Conservation (phyloP, 257 asterid species). For the Thymus quinquecostatus region DNA sequence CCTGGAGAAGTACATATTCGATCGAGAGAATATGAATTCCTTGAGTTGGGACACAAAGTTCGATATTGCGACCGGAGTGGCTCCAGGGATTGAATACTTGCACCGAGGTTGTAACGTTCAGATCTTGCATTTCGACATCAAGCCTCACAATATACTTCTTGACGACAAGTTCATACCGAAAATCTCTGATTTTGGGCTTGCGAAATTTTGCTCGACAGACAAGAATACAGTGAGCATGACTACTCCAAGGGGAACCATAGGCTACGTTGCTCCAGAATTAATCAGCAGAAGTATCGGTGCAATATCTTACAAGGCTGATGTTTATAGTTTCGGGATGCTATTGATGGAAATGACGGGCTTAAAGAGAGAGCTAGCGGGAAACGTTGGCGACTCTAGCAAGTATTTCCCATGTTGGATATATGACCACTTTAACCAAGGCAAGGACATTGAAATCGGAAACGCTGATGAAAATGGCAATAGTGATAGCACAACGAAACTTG, state of each 20-base stretch:
- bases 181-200: conserved; percentile 36
- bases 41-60: conserved; percentile 30
- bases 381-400: neutral
- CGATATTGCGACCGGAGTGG: conserved; percentile 36
- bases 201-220: conserved; percentile 22
- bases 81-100: conserved; percentile 37
- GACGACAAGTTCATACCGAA: conserved; percentile 32
- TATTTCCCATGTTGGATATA: conserved; percentile 32
- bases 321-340: conserved; percentile 40
- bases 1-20: neutral
- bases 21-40: neutral
- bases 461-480: neutral
- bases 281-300: conserved; percentile 28
- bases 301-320: conserved; percentile 24
- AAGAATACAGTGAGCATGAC: conserved; percentile 26
- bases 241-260: conserved; percentile 35
- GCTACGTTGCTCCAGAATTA: conserved; percentile 37
- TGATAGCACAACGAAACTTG: neutral
- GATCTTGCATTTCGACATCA: conserved; percentile 35
- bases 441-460: conserved; percentile 24
- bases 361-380: conserved; percentile 12
- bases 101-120: conserved; percentile 30
- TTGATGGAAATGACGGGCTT: conserved; percentile 28
- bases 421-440: conserved; percentile 22
- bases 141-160: conserved; percentile 34